Conservation (phyloP, 2,329 filamentous ascomycete species). For the Paracamarosporium sp. region DNA sequence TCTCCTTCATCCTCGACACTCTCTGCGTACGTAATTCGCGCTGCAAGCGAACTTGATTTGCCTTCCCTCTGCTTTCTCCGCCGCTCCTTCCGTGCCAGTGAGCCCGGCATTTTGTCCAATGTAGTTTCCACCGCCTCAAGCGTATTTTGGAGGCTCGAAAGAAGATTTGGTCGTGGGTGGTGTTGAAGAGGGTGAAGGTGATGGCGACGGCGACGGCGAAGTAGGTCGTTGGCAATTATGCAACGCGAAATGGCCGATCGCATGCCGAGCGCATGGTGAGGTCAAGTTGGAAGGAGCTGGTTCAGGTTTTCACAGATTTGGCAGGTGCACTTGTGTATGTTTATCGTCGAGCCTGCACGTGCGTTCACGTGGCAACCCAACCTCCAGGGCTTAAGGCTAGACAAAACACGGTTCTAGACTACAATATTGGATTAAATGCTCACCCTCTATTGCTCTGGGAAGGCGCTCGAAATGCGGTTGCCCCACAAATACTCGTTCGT, state of each 20-base stretch:
- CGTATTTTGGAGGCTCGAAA: neutral
- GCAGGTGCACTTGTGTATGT: neutral
- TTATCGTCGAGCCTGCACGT: neutral
- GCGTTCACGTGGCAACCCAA: neutral
- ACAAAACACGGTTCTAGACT: too few species aligned
- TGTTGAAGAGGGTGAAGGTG: neutral
- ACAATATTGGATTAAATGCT: too few species aligned
- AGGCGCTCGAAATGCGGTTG: too few species aligned
- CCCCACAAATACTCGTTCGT: too few species aligned
- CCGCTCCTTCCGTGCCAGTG: neutral
- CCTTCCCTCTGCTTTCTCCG: constrained; percentile 1
- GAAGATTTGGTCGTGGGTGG: neutral
- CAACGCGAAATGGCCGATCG: neutral
- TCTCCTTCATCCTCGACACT: neutral
- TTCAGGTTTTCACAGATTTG: neutral
- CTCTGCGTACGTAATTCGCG: neutral
- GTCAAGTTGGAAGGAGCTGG: neutral
- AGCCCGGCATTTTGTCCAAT: neutral
- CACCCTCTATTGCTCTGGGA: too few species aligned
- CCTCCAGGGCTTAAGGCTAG: too few species aligned
- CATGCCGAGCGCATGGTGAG: neutral
- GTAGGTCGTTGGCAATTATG: neutral
- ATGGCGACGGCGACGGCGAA: neutral
- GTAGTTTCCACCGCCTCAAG: neutral
- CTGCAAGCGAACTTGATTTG: neutral